These are phyloP conservation scores for Fagus sylvatica DNA, from an alignment of 306 rosid species.

Conservation along the genomic window DNA sequence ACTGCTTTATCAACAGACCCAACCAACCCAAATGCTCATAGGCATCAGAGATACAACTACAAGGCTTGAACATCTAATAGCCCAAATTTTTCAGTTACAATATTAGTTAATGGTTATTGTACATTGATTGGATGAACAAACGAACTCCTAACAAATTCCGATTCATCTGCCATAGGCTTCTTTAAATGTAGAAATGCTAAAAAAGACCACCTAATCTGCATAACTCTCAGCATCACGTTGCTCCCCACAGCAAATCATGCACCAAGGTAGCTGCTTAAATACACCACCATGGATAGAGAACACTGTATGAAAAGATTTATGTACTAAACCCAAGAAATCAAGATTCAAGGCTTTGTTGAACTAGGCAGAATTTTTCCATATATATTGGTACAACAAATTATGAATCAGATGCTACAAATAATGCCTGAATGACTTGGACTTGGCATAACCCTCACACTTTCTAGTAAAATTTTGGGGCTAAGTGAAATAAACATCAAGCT, in stretches of 20 bases:
- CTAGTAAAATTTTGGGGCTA: background rate
- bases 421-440: slow-evolving; percentile 1
- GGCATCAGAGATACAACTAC: slow-evolving; percentile 32
- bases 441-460: slow-evolving; percentile 13
- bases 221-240: slow-evolving; percentile 64
- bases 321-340: background rate
- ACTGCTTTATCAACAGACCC: slow-evolving; percentile 8
- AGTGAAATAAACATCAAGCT: slow-evolving; percentile 15
- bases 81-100: slow-evolving; percentile 58
- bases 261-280: slow-evolving; percentile 57
- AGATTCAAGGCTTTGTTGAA: background rate
- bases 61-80: slow-evolving; percentile 45
- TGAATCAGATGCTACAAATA: background rate
- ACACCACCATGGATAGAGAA: slow-evolving; percentile 34
- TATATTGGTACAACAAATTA: too few relatives aligned
- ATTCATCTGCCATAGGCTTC: slow-evolving; percentile 52
- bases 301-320: background rate
- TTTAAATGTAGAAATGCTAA: slow-evolving; percentile 61
- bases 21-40: slow-evolving; percentile 28
- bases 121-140: slow-evolving; percentile 72
- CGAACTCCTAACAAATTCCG: slow-evolving; percentile 64
- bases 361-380: background rate
- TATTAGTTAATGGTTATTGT: slow-evolving; percentile 61
- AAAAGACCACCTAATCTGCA: slow-evolving; percentile 89
- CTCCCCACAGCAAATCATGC: slow-evolving; percentile 62